Base-by-base conservation (phyloP, 1,284 basidiomycete species). In the Afroboletus lepidellus region DNA sequence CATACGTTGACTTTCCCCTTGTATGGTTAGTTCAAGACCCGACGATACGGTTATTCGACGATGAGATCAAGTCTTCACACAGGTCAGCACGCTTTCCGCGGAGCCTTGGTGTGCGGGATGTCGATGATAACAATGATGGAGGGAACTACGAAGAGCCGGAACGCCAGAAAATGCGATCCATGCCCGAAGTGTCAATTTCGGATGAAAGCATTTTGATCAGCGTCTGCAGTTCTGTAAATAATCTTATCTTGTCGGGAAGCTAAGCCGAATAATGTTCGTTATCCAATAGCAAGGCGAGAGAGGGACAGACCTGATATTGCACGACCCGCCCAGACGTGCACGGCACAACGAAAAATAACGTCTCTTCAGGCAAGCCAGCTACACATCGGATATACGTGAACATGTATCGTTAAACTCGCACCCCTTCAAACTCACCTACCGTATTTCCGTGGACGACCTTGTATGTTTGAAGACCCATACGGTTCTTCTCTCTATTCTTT, bases 291-390 rank as follows among this genome's bases (percentile, higher is more conserved):
- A 37, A 41, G 13, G 46, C 8, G 13, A 33, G 38, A 44, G 25
- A 37, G 20, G 16, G 13, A 56, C 72, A 46, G 30, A 83, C 85
- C 74, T 86, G 82, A 60, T 84, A 82, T 25, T 72, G 72, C 8
- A 79, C 77, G 1, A 87, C 86, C 15, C 81, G 73, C 0, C 80
- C 86, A 0, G 87, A 90, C 0, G 85, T 86, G 56, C 83, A 85
- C 0, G 85, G 83, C 23, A 83, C 74, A 1, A 81, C 80, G 57
- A 80, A 89, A 62, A 90, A 78, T 0, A 87, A 55, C 0, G 86
- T 87, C 62, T 86, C 83, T 48, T 43, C 46, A 24, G 53, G 46
- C 1, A 51, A 41, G 5, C 20, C 45, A 16, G 5, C 42, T 56
- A 15, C 12, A 8, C 21, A 25, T 47, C 20, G 21, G 21, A 44